Evolutionary conservation across 345 rosid genomes (phyloP), one percentile per base, ranked within the genome.

Genomic region (Mallotus nudiflorus): DNA sequence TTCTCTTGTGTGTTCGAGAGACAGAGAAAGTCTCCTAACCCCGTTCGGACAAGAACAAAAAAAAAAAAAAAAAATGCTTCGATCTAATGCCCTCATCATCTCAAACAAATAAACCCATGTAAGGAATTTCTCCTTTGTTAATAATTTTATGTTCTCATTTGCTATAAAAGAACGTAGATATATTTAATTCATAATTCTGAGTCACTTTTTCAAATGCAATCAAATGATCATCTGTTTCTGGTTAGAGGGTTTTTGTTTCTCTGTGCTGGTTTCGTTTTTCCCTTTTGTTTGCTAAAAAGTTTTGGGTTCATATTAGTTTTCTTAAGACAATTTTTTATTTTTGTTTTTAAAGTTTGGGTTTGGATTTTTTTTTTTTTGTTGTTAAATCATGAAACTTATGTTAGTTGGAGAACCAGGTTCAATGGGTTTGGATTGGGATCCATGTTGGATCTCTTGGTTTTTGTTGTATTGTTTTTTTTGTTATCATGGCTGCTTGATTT

Each of bases 361-460:
- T 39, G 48, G 35, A 46, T 40, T 49, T 4, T 12, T 9, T 42
- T 9, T 42, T 49, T 63, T 69, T 66, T 40, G 65, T 22, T 66
- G 19, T 75, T 69, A 25, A 67, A 69, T 39, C 71, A 37, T 49
- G 56, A 37, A 51, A 14, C 46, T 71, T 76, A 55, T 68, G 65
- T 65, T 77, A 42, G 19, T 52, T 45, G 73, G 75, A 64, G 74
- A 91, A 73, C 83, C 75, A 84, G 86, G 79, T 91, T 89, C 97
- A 84, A 77, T 80, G 87, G 75, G 78, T 81, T 64, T 83, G 79
- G 86, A 80, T 88, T 77, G 97, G 93, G 95, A 94, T 91, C 95
- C 82, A 82, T 88, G 89, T 82, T 86, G 85, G 93, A 85, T 94
- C 81, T 85, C 80, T 81, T 83, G 84, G 77, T 69, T 82, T 85